Conservation (phyloP, 2,329 filamentous ascomycete genomes). For the Arthrocladium fulminans region DNA sequence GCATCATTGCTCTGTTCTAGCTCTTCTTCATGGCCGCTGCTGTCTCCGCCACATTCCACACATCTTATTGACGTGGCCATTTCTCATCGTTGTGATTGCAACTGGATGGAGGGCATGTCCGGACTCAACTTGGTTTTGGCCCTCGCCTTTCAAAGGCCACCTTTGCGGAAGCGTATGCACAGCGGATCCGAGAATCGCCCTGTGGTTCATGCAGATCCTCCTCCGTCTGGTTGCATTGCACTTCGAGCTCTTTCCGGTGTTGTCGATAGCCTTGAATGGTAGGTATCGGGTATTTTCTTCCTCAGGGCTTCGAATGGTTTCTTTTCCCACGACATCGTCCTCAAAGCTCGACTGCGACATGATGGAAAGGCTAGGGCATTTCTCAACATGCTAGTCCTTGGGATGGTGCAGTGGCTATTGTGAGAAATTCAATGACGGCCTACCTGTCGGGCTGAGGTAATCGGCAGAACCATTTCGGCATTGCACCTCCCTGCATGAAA, state of each 20-base stretch:
- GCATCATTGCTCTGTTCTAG: not conserved
- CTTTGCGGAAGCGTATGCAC: slow-evolving; percentile 21
- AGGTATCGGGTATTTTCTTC: slow-evolving; percentile 20
- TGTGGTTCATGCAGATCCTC: slow-evolving; percentile 15
- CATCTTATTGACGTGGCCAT: not conserved
- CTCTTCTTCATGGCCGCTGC: slow-evolving; percentile 2
- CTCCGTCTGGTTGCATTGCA: slow-evolving; percentile 13
- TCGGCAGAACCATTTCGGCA: not conserved
- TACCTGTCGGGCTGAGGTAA: not conserved
- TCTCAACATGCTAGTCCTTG: too few relatives aligned
- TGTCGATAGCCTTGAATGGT: slow-evolving; percentile 21
- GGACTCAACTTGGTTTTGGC: slow-evolving; percentile 1
- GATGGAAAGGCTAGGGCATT: too few relatives aligned
- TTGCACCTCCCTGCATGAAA: not conserved
- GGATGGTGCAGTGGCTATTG: too few relatives aligned
- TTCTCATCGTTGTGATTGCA: slow-evolving; percentile 16
- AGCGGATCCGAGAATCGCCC: slow-evolving; percentile 14
- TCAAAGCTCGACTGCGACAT: slow-evolving; percentile 12
- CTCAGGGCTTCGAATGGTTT: slow-evolving; percentile 15
- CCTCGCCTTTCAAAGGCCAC: slow-evolving; percentile 18
- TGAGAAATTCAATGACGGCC: too few relatives aligned
- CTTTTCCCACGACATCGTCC: slow-evolving; percentile 11
- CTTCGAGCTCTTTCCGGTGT: slow-evolving; percentile 17
- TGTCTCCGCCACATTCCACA: slow-evolving; percentile 2
- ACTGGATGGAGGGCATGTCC: slow-evolving; percentile 12